These are phyloP conservation scores for Penicillium decumbens DNA, from an alignment of 2,329 filamentous ascomycete species.

Conservation along the genomic window DNA sequence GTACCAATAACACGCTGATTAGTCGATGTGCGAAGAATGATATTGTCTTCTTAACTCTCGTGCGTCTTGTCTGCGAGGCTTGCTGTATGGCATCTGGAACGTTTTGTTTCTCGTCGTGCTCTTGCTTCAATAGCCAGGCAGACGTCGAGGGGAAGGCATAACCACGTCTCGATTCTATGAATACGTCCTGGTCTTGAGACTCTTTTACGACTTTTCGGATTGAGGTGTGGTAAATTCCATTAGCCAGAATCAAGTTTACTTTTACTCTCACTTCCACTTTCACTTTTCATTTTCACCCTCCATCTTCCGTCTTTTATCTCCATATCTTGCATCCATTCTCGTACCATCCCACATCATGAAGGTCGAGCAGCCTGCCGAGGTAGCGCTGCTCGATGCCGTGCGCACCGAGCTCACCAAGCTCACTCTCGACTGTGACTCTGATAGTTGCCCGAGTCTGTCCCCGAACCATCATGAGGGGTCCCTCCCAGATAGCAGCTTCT, in stretches of 20 bases:
- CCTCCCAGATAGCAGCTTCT: background rate
- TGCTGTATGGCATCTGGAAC: slow-evolving; percentile 19
- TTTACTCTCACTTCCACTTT: no score
- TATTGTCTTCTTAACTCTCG: slow-evolving; percentile 34
- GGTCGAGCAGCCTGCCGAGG: slow-evolving; percentile 1
- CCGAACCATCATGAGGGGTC: background rate
- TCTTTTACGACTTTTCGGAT: slow-evolving; percentile 23
- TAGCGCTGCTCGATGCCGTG: background rate
- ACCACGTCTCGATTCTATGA: slow-evolving; percentile 27
- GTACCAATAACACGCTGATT: slow-evolving; percentile 81
- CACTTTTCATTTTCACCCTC: background rate
- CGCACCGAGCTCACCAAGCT: slow-evolving; percentile 13
- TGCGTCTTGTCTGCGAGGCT: slow-evolving; percentile 23
- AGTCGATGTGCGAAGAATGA: slow-evolving; percentile 91
- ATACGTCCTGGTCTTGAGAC: slow-evolving; percentile 15
- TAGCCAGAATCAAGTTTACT: background rate
- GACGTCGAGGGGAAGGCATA: slow-evolving; percentile 29
- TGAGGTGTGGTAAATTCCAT: slow-evolving; percentile 25
- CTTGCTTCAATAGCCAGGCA: slow-evolving; percentile 24
- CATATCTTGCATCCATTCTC: background rate
- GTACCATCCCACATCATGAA: background rate
- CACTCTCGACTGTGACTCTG: slow-evolving; percentile 7
- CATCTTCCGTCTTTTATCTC: background rate
- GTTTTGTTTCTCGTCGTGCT: slow-evolving; percentile 32
- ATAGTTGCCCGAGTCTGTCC: background rate